Evolutionary conservation across 306 rosid species (phyloP).

Genomic region (Luffa aegyptiaca): DNA sequence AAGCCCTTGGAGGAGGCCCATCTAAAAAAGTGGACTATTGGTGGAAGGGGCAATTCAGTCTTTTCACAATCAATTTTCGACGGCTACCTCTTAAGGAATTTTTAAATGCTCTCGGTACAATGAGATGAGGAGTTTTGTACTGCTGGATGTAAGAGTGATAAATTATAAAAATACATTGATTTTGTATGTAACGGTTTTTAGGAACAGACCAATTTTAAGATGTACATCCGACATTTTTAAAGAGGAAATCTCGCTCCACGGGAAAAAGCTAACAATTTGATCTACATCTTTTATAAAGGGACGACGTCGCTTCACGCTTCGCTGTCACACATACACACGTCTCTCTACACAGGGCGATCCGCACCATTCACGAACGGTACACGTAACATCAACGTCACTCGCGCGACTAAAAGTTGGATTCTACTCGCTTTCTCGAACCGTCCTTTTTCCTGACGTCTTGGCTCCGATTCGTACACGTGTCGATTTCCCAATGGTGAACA

Average conservation of each 20-base stretch:
- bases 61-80: neutral
- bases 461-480: neutral
- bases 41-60: neutral
- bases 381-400: neutral
- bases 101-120: too few relatives aligned
- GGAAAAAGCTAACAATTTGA: too few relatives aligned
- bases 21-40: neutral
- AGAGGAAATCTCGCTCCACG: too few relatives aligned
- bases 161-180: too few relatives aligned
- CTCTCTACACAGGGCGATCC: neutral
- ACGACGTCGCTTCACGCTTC: neutral
- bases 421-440: neutral
- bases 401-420: neutral
- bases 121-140: too few relatives aligned
- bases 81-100: neutral
- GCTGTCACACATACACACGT: neutral
- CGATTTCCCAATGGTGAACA: neutral
- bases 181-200: too few relatives aligned
- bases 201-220: too few relatives aligned
- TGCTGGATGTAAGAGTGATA: too few relatives aligned
- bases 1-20: neutral
- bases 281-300: too few relatives aligned
- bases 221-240: too few relatives aligned
- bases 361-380: neutral
- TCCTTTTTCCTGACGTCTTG: neutral